These are phyloP conservation scores for Boletellus emodensis DNA, from an alignment of 768 basidiomycete species.

Conservation along the genomic window DNA sequence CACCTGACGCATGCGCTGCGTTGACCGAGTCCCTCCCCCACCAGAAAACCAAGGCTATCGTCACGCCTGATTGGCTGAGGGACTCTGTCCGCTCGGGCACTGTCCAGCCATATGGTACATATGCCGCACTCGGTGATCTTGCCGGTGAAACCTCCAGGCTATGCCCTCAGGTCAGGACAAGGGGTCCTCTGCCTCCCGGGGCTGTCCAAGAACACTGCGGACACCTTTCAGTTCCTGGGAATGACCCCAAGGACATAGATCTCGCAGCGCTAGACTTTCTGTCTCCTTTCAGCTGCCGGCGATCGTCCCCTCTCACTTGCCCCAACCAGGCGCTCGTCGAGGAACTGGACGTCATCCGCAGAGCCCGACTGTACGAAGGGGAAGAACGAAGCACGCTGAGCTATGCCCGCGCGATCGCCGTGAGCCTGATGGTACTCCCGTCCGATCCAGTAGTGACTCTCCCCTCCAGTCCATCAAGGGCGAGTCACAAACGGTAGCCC, in stretches of 20 bases:
- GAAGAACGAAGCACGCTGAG: constrained; percentile 63
- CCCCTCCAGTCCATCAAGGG: constrained; percentile 45
- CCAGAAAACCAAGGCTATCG: constrained; percentile 62
- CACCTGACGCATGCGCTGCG: background rate
- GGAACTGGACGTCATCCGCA: constrained; percentile 58
- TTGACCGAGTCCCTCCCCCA: background rate
- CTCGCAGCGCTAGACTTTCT: constrained; percentile 21
- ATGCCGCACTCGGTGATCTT: constrained; percentile 53
- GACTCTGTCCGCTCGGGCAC: constrained; percentile 47
- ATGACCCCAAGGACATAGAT: constrained; percentile 11
- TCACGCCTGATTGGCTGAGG: constrained; percentile 68
- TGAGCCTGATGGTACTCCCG: constrained; percentile 31
- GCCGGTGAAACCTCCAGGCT: constrained; percentile 42
- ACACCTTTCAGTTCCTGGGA: constrained; percentile 1
- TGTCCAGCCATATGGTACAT: constrained; percentile 49
- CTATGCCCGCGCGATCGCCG: constrained; percentile 71
- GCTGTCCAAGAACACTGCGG: background rate
- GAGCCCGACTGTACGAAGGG: constrained; percentile 60
- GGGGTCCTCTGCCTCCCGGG: background rate
- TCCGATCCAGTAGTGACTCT: background rate
- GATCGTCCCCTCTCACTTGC: constrained; percentile 64
- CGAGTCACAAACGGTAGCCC: constrained; percentile 9
- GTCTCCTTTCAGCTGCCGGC: constrained; percentile 53
- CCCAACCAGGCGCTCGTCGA: constrained; percentile 59
- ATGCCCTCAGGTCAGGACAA: constrained; percentile 34